A percentile compares a stretch with the other conserved stretches of the same genome.
These are phyloP conservation scores for Suhomyces kunorum DNA, from an alignment of 1,139 yeast genomes.

Conservation along the genomic window DNA sequence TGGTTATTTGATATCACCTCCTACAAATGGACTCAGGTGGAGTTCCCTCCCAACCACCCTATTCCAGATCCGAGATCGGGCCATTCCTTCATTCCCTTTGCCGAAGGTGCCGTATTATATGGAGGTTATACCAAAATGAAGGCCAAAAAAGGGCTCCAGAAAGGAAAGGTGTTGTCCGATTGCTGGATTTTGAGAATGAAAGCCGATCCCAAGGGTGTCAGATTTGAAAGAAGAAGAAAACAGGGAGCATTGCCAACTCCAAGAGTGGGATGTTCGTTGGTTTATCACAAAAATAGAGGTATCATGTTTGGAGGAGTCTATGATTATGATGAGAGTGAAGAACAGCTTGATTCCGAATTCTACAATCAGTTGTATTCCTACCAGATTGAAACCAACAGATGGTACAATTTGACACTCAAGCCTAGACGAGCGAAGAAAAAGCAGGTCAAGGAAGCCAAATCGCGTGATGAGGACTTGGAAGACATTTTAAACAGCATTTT, in stretches of 20 bases:
- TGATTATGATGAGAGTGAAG: slow-evolving; percentile 95
- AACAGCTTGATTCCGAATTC: slow-evolving; percentile 79
- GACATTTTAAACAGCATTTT: slow-evolving; percentile 74
- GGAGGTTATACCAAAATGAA: slow-evolving; percentile 96
- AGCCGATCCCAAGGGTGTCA: slow-evolving; percentile 70
- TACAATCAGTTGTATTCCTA: slow-evolving; percentile 80
- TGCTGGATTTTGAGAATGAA: slow-evolving; percentile 90
- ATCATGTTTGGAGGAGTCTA: slow-evolving; percentile 93
- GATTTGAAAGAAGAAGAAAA: slow-evolving; percentile 88
- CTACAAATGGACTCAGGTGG: slow-evolving; percentile 89
- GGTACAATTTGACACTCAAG: slow-evolving; percentile 77
- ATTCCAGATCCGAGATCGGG: slow-evolving; percentile 94
- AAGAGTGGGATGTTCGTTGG: slow-evolving; percentile 94
- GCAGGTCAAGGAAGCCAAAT: slow-evolving; percentile 44
- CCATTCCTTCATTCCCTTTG: slow-evolving; percentile 78
- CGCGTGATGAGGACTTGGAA: slow-evolving; percentile 81
- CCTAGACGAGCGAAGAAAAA: slow-evolving; percentile 57
- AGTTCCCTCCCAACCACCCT: slow-evolving; percentile 78
- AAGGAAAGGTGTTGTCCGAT: slow-evolving; percentile 89
- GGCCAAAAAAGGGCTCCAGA: slow-evolving; percentile 84
- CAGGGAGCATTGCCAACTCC: slow-evolving; percentile 90
- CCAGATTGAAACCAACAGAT: slow-evolving; percentile 82
- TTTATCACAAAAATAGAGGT: slow-evolving; percentile 88
- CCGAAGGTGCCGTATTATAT: slow-evolving; percentile 83
- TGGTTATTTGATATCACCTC: slow-evolving; percentile 92